Percentiles rank a stretch among this genome's conserved stretches.
Evolutionary conservation across 306 rosid species (phyloP).

Genomic region (Lathyrus aphaca): DNA sequence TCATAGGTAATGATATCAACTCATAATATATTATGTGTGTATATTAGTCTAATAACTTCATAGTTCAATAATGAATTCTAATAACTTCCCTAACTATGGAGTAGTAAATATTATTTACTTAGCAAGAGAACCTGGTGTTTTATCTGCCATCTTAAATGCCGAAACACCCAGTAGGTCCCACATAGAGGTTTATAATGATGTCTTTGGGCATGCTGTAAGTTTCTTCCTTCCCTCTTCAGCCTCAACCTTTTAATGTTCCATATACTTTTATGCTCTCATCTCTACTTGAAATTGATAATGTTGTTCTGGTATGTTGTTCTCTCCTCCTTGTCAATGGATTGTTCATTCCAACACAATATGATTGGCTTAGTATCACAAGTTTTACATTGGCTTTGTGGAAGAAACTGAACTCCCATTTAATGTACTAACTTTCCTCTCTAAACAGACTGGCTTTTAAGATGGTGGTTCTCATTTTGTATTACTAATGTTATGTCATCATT

Average conservation of each 20-base stretch:
- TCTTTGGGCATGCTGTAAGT: slow-evolving; percentile 54
- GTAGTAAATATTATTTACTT: slow-evolving; percentile 66
- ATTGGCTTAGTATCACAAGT: slow-evolving; percentile 2
- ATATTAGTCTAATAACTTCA: too few species aligned
- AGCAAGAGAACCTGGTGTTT: slow-evolving; percentile 50
- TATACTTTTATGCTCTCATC: slow-evolving; percentile 18
- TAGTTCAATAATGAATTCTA: too few species aligned
- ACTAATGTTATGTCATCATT: slow-evolving; percentile 12
- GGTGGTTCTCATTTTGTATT: slow-evolving; percentile 12
- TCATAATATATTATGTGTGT: too few species aligned
- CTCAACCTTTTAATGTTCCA: slow-evolving; percentile 13
- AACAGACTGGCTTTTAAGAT: background rate
- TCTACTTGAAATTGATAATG: slow-evolving; percentile 18
- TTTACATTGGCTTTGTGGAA: slow-evolving; percentile 6
- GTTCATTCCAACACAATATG: slow-evolving; percentile 9
- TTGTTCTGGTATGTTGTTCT: background rate
- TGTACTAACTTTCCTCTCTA: background rate
- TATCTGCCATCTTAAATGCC: slow-evolving; percentile 48
- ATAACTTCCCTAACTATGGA: too few species aligned
- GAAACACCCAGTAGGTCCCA: slow-evolving; percentile 62
- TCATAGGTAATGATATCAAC: too few species aligned
- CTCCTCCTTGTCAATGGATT: background rate
- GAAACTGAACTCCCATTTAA: slow-evolving; percentile 13
- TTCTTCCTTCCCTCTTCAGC: slow-evolving; percentile 6
- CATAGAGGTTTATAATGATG: slow-evolving; percentile 80